Conservation (phyloP, 805 yeast species). For the Saturnispora hagleri region DNA sequence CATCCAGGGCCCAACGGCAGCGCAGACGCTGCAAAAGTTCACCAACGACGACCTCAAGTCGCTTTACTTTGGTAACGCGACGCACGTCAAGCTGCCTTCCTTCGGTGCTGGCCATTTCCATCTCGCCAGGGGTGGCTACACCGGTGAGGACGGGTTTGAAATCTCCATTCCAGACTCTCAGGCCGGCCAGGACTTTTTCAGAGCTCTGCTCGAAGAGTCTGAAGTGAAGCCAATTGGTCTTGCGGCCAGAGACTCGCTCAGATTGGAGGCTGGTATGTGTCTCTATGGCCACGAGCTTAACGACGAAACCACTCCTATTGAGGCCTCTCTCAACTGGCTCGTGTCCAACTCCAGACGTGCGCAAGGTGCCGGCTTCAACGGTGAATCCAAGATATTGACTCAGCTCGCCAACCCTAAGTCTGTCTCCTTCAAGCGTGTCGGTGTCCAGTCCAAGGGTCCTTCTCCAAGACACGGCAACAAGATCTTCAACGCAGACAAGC, state of each 20-base stretch:
- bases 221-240: constrained; percentile 80
- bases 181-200: constrained; percentile 52
- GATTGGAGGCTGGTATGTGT: constrained; percentile 98
- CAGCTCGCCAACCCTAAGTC: constrained; percentile 60
- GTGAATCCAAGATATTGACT: constrained; percentile 55
- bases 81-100: constrained; percentile 35
- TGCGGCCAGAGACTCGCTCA: constrained; percentile 95
- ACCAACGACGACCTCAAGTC: constrained; percentile 48
- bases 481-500: constrained; percentile 43
- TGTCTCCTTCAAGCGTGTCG: constrained; percentile 59
- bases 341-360: constrained; percentile 71
- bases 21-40: constrained; percentile 53
- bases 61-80: constrained; percentile 68
- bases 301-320: constrained; percentile 76
- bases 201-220: constrained; percentile 43
- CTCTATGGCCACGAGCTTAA: constrained; percentile 87
- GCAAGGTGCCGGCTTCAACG: constrained; percentile 54
- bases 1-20: constrained; percentile 86
- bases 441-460: constrained; percentile 71
- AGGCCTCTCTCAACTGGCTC: constrained; percentile 85
- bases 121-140: constrained; percentile 92
- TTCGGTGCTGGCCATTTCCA: constrained; percentile 45
- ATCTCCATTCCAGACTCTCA: constrained; percentile 58
- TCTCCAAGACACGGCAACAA: constrained; percentile 81
- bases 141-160: constrained; percentile 98